These are phyloP conservation scores for Sporothrix euskadiensis DNA, from an alignment of 2,329 filamentous ascomycete genomes.

Conservation along the genomic window DNA sequence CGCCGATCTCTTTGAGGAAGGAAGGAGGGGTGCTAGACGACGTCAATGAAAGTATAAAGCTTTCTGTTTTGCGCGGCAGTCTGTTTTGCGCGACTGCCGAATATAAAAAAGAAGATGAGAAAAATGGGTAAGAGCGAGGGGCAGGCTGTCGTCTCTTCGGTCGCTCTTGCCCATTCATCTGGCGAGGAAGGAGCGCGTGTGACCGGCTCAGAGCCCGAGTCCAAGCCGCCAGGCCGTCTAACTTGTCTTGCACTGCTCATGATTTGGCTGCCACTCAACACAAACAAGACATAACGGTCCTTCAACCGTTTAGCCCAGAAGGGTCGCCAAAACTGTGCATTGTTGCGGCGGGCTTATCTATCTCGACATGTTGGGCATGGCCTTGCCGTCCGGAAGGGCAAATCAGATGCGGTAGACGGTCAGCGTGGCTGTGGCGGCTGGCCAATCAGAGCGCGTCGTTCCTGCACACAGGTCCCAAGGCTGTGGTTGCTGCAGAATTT, in stretches of 20 bases:
- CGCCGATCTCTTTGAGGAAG: slow-evolving; percentile 7
- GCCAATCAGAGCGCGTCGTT: slow-evolving; percentile 25
- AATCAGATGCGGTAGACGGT: slow-evolving; percentile 30
- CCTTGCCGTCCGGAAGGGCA: slow-evolving; percentile 6
- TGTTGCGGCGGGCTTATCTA: slow-evolving; percentile 14
- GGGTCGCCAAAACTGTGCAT: neutral
- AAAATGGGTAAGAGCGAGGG: neutral
- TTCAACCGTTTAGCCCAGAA: neutral
- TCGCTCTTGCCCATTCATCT: slow-evolving; percentile 3
- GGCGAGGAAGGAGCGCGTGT: slow-evolving; percentile 12
- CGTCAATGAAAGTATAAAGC: neutral
- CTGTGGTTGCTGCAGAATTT: slow-evolving; percentile 11
- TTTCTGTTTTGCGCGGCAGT: neutral
- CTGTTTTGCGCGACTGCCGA: slow-evolving; percentile 11
- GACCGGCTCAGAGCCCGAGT: neutral
- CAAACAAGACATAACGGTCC: neutral
- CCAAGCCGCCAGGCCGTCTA: neutral
- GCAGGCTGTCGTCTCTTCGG: neutral
- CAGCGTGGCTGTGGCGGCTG: slow-evolving; percentile 21
- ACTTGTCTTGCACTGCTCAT: neutral
- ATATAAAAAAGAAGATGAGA: neutral
- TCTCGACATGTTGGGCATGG: neutral
- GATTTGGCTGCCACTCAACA: neutral
- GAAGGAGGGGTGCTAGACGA: slow-evolving; percentile 13
- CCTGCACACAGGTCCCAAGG: slow-evolving; percentile 27